These are phyloP conservation scores for Anethum foeniculum DNA, from an alignment of 140 eudicot genomes.

Conservation along the genomic window DNA sequence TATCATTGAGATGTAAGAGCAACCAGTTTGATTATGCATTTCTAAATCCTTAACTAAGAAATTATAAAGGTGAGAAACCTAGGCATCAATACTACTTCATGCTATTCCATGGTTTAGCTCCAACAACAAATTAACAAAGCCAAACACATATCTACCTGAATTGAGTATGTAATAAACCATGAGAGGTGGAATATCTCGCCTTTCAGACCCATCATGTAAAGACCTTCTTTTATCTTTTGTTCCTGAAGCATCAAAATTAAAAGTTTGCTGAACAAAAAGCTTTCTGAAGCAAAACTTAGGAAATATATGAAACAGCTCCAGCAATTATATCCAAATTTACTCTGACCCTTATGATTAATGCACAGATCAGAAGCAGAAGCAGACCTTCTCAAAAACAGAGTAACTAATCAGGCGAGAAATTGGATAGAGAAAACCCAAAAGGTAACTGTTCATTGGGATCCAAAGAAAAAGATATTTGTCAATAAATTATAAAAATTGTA, in stretches of 20 bases:
- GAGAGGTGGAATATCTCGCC: conserved; percentile 81
- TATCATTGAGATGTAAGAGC: no score
- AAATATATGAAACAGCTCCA: background rate
- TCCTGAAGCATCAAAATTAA: conserved; percentile 50
- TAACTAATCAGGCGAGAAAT: conserved; percentile 91
- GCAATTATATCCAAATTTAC: background rate
- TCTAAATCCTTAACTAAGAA: background rate
- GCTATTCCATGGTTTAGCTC: background rate
- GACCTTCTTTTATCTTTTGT: conserved; percentile 95
- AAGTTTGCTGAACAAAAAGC: conserved; percentile 15
- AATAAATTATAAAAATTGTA: background rate
- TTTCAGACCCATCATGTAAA: conserved; percentile 98
- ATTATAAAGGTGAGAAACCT: background rate
- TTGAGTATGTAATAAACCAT: conserved; percentile 79
- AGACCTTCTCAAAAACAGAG: conserved; percentile 91
- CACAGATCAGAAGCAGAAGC: conserved; percentile 14
- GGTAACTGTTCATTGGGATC: conserved; percentile 51
- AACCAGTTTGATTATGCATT: background rate
- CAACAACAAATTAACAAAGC: background rate
- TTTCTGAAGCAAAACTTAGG: conserved; percentile 16
- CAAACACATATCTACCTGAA: conserved; percentile 54
- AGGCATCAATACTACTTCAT: background rate
- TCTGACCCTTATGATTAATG: conserved; percentile 7
- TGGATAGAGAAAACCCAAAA: conserved; percentile 97
- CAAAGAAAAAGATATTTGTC: conserved; percentile 5